These are phyloP conservation scores for Lignosus rhinocerotis DNA, from an alignment of 1,284 basidiomycete species.

Conservation along the genomic window DNA sequence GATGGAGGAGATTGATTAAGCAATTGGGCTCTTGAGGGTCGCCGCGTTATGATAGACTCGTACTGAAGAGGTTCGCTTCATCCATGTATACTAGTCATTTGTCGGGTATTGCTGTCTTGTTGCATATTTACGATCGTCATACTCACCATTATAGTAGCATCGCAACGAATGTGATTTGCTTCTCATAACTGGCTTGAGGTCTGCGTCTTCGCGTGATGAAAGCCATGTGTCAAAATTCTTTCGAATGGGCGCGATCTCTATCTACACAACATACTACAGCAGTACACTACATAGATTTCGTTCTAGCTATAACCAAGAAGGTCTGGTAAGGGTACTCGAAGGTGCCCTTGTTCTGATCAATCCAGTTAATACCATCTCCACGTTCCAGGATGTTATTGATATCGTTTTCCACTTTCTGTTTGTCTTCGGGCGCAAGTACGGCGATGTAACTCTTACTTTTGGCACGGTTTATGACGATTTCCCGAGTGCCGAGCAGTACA, in stretches of 20 bases:
- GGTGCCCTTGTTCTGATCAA: conserved; percentile 46
- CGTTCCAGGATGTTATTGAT: conserved; percentile 49
- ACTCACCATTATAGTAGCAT: conserved; percentile 23
- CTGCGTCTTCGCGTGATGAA: too few relatives aligned
- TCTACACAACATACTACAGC: not conserved
- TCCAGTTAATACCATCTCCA: conserved; percentile 48
- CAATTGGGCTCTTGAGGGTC: conserved; percentile 11
- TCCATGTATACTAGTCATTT: conserved; percentile 25
- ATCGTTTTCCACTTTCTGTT: conserved; percentile 46
- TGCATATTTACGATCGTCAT: conserved; percentile 25
- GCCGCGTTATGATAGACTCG: conserved; percentile 18
- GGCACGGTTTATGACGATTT: conserved; percentile 60
- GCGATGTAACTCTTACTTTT: conserved; percentile 76
- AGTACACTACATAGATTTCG: conserved; percentile 34
- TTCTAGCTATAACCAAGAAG: conserved; percentile 41
- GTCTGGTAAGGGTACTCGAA: conserved; percentile 61
- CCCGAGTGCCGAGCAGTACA: conserved; percentile 45
- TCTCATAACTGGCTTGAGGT: not conserved
- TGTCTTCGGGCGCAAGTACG: conserved; percentile 54
- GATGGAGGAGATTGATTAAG: conserved; percentile 86
- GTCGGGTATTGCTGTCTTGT: conserved; percentile 29
- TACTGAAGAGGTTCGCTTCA: conserved; percentile 11
- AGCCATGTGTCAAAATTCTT: not conserved
- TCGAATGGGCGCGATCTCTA: not conserved
- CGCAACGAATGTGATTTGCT: conserved; percentile 24